Percentiles rank a stretch among this genome's conserved stretches.
phyloP scores from a whole-genome alignment of 2,329 filamentous ascomycete genomes.

The Talaromyces pinophilus region DNA sequence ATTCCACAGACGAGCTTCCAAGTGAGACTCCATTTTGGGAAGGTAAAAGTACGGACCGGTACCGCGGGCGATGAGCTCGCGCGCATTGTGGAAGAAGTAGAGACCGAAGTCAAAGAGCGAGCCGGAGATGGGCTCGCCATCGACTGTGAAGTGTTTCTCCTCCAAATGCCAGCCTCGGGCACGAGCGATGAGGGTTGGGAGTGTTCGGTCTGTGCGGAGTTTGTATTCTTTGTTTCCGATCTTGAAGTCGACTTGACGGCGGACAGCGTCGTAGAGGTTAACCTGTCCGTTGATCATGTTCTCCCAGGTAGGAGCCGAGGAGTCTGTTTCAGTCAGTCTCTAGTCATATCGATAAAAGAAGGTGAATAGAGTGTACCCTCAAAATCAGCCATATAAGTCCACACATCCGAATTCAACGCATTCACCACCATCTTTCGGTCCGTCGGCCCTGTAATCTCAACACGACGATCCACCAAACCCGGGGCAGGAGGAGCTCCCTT shows the following conservation, averaged over 20 bases:
- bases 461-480: conserved; percentile 85
- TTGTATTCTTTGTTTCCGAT: conserved; percentile 95
- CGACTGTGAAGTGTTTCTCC: conserved; percentile 96
- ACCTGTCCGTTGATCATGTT: conserved; percentile 99
- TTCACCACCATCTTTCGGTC: conserved; percentile 99
- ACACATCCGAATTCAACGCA: conserved; percentile 91
- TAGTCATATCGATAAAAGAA: not conserved
- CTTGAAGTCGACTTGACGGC: conserved; percentile 94
- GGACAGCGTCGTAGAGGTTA: conserved; percentile 95
- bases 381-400: conserved; percentile 99
- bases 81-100: conserved; percentile 98
- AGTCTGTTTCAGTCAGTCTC: conserved; percentile 60
- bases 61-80: conserved; percentile 80
- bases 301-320: conserved; percentile 93
- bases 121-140: conserved; percentile 91
- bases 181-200: conserved; percentile 89
- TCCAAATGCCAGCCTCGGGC: conserved; percentile 97
- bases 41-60: conserved; percentile 96
- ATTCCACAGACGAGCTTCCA: conserved; percentile 97
- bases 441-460: conserved; percentile 96
- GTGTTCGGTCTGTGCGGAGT: conserved; percentile 82
- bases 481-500: conserved; percentile 88
- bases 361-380: conserved; percentile 65
- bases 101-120: conserved; percentile 95
- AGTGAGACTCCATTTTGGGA: conserved; percentile 96